These are phyloP conservation scores for Paramyrothecium roridum DNA, from an alignment of 2,329 filamentous ascomycete genomes.

Conservation along the genomic window DNA sequence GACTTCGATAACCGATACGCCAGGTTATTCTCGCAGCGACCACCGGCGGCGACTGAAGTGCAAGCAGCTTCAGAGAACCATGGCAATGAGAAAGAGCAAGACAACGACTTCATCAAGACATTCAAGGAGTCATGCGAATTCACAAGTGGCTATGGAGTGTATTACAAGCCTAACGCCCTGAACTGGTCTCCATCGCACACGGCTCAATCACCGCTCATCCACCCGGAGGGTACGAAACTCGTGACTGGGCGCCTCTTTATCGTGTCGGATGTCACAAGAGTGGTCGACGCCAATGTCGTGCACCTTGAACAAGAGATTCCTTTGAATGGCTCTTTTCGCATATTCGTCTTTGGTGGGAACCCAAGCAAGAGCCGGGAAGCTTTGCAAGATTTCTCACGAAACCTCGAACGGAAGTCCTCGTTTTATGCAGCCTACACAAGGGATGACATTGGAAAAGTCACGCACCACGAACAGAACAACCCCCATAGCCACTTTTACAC, in stretches of 20 bases:
- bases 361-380: conserved; percentile 58
- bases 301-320: conserved; percentile 89
- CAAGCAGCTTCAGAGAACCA: conserved; percentile 54
- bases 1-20: conserved; percentile 88
- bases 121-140: conserved; percentile 93
- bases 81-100: conserved; percentile 34
- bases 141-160: conserved; percentile 87
- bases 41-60: conserved; percentile 70
- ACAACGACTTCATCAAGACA: conserved; percentile 81
- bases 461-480: conserved; percentile 78
- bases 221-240: conserved; percentile 62
- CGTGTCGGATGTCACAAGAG: conserved; percentile 78
- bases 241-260: conserved; percentile 72
- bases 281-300: conserved; percentile 85
- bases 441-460: conserved; percentile 58
- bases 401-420: conserved; percentile 62
- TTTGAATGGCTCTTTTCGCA: conserved; percentile 80
- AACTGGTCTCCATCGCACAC: conserved; percentile 78
- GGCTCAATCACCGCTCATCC: conserved; percentile 67
- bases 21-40: conserved; percentile 79
- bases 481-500: conserved; percentile 83
- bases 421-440: conserved; percentile 70
- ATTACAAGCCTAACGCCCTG: conserved; percentile 75
- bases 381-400: conserved; percentile 65
- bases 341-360: conserved; percentile 81